A percentile compares a stretch with the other conserved stretches of the same genome.
Conservation (phyloP, 441 rosid genomes). For the Aleurites moluccanus region DNA sequence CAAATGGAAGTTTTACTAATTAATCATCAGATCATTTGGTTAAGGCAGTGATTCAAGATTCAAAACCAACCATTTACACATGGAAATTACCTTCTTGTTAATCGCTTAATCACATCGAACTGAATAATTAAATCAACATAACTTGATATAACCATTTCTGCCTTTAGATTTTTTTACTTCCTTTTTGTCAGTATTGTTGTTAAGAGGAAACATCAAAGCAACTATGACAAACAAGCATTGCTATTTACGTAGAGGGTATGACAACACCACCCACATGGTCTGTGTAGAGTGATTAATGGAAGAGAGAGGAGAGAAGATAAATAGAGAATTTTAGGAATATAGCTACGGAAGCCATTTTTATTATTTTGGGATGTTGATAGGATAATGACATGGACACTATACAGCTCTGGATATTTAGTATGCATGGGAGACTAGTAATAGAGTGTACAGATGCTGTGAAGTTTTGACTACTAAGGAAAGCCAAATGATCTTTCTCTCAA, state of each 20-base stretch:
- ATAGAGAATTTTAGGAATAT: background rate
- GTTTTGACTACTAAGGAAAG: conserved; percentile 19
- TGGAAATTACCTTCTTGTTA: background rate
- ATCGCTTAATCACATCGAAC: no score
- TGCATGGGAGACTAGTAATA: conserved; percentile 18
- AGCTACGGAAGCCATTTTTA: background rate
- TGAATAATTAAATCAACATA: no score
- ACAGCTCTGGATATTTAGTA: conserved; percentile 16
- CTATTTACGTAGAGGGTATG: conserved; percentile 22
- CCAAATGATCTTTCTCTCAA: background rate
- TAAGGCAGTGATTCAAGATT: background rate
- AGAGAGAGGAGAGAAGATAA: background rate
- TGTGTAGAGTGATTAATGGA: conserved; percentile 23
- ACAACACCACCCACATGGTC: conserved; percentile 34
- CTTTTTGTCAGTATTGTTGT: conserved; percentile 5
- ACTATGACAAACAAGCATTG: conserved; percentile 17
- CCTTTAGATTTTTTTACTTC: background rate
- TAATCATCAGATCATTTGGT: background rate
- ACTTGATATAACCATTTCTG: background rate
- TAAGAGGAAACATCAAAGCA: conserved; percentile 6
- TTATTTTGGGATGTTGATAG: background rate
- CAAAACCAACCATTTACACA: background rate
- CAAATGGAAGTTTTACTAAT: background rate
- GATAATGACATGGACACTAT: conserved; percentile 25
- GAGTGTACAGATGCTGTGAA: conserved; percentile 2